A percentile compares a stretch with the other conserved stretches of the same genome.
phyloP scores from a whole-genome alignment of 202 grass and related monocot species.

The Setaria italica region DNA sequence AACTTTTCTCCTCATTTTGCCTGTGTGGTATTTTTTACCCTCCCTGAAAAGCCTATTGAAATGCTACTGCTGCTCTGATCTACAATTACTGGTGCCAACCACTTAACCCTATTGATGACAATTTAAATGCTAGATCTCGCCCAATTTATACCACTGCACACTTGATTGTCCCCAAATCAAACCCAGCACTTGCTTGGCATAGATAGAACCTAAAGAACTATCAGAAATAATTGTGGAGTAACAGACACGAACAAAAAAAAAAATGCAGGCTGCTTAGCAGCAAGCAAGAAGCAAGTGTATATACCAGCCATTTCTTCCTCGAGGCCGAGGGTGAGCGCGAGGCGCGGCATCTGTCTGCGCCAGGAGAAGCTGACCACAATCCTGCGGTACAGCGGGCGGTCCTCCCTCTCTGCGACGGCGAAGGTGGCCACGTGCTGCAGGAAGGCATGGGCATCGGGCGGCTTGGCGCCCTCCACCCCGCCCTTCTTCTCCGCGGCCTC shows the following conservation, averaged over 20 bases:
- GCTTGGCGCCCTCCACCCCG: slow-evolving; percentile 75
- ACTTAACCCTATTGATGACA: background rate
- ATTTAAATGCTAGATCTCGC: slow-evolving; percentile 34
- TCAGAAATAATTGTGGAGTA: background rate
- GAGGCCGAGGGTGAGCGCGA: slow-evolving; percentile 75
- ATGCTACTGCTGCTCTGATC: background rate
- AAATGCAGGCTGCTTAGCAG: background rate
- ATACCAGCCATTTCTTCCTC: slow-evolving; percentile 89
- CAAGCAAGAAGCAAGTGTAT: slow-evolving; percentile 2
- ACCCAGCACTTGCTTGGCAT: slow-evolving; percentile 6
- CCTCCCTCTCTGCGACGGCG: slow-evolving; percentile 60
- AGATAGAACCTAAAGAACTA: background rate
- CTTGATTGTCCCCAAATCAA: background rate
- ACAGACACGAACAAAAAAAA: background rate
- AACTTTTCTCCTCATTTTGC: slow-evolving; percentile 3
- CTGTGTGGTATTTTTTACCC: background rate
- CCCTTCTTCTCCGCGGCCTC: slow-evolving; percentile 63
- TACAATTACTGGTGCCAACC: background rate
- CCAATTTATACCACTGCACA: slow-evolving; percentile 4
- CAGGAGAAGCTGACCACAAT: slow-evolving; percentile 88
- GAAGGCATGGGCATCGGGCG: slow-evolving; percentile 80
- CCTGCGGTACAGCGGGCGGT: slow-evolving; percentile 65
- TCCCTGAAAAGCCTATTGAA: background rate
- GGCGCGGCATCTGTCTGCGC: slow-evolving; percentile 86
- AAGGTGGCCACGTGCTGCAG: slow-evolving; percentile 83